These are phyloP conservation scores for Incumbomyces delicatus DNA, from an alignment of 2,329 filamentous ascomycete genomes.

Conservation along the genomic window DNA sequence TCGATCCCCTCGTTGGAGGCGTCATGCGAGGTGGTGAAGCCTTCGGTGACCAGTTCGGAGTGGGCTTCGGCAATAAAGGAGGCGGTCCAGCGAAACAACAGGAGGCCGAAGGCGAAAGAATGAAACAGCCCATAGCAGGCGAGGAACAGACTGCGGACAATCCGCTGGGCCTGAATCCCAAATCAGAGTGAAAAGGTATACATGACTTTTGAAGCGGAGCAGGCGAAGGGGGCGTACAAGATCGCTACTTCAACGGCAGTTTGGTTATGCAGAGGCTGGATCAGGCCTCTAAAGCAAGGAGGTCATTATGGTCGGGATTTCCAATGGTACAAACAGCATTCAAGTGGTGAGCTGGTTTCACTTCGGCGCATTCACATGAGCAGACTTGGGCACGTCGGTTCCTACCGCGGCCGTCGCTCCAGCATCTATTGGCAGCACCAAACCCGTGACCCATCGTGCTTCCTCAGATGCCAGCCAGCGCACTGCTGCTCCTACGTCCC, in stretches of 20 bases:
- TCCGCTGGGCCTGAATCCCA: conserved; percentile 18
- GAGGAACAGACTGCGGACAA: conserved; percentile 22
- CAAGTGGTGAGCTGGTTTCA: no score
- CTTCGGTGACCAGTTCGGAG: conserved; percentile 17
- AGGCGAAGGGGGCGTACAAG: background rate
- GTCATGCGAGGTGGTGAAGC: conserved; percentile 18
- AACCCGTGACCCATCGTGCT: conserved; percentile 44
- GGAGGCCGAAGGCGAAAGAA: conserved; percentile 16
- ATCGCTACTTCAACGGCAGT: no score
- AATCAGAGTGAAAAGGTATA: background rate
- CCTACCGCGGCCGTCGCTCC: conserved; percentile 36
- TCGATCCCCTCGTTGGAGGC: conserved; percentile 21
- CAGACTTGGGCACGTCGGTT: conserved; percentile 31
- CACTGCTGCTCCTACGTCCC: conserved; percentile 44
- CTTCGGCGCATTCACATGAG: conserved; percentile 25
- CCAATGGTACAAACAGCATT: no score
- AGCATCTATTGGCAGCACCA: conserved; percentile 40
- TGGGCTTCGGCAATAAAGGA: conserved; percentile 20
- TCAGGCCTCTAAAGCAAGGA: no score
- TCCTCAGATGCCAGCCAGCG: conserved; percentile 44
- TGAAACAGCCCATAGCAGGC: conserved; percentile 20
- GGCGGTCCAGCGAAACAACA: conserved; percentile 18
- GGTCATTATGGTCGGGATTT: no score
- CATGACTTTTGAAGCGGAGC: background rate
- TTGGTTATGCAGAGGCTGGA: no score